These are phyloP conservation scores for Purshia tridentata DNA, from an alignment of 306 rosid genomes.

Conservation along the genomic window DNA sequence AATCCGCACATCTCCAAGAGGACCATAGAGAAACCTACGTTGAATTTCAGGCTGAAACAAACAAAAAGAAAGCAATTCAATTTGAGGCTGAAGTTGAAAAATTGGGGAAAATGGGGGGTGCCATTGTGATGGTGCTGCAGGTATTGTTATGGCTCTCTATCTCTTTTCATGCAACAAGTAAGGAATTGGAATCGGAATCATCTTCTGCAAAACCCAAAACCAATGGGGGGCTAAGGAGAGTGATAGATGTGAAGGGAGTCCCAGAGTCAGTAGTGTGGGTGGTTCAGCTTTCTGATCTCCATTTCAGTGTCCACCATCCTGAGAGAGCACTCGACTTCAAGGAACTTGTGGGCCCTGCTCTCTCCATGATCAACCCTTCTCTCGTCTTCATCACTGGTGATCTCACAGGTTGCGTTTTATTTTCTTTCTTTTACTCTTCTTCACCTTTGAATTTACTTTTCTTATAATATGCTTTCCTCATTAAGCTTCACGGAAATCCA, in stretches of 20 bases:
- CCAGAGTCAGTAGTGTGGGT: slow-evolving; percentile 75
- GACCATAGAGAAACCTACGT: no score
- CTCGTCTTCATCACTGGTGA: slow-evolving; percentile 93
- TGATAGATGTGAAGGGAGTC: slow-evolving; percentile 40
- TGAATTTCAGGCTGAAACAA: not conserved
- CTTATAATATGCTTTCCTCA: no score
- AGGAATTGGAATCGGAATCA: not conserved
- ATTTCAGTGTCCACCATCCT: slow-evolving; percentile 90
- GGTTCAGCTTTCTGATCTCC: slow-evolving; percentile 97
- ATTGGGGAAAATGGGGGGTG: slow-evolving; percentile 9
- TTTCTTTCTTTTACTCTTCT: not conserved
- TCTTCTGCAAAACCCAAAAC: not conserved
- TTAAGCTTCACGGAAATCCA: not conserved
- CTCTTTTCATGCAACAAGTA: not conserved
- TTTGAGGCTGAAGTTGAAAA: not conserved
- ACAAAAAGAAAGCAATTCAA: not conserved
- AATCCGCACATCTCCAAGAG: no score
- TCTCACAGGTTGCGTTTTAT: slow-evolving; percentile 61
- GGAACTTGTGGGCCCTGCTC: slow-evolving; percentile 58
- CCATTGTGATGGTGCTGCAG: slow-evolving; percentile 1
- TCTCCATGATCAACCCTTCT: slow-evolving; percentile 86
- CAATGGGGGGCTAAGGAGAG: slow-evolving; percentile 8
- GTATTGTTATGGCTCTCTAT: not conserved
- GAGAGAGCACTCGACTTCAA: slow-evolving; percentile 68
- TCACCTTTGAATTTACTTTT: not conserved